A percentile compares a stretch with the other conserved stretches of the same genome.
phyloP scores from a whole-genome alignment of 2,329 filamentous ascomycete species.

The Coleophoma crateriformis region DNA sequence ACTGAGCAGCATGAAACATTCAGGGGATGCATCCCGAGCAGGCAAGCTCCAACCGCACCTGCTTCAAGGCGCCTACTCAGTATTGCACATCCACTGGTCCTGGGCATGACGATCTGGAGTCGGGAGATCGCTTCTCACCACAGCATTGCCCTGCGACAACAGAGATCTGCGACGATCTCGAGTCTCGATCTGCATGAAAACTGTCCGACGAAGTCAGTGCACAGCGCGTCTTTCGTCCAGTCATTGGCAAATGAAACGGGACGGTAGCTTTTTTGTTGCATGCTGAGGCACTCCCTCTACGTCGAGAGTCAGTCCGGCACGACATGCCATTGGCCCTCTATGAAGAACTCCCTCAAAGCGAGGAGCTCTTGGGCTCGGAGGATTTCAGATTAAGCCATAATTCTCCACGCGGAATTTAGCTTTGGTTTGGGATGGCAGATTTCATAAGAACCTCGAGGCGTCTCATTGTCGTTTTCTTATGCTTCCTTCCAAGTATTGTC shows the following conservation, averaged over 20 bases:
- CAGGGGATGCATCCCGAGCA: slow-evolving; percentile 7
- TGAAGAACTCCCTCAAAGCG: slow-evolving; percentile 7
- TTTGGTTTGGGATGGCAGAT: not conserved
- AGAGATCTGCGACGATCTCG: not conserved
- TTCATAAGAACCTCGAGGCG: not conserved
- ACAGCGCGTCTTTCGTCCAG: slow-evolving; percentile 11
- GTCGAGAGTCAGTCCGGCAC: slow-evolving; percentile 10
- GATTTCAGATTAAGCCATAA: not conserved
- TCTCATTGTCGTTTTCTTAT: not conserved
- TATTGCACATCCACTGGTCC: slow-evolving; percentile 13
- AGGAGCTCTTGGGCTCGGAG: no score
- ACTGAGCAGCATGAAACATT: slow-evolving; percentile 15
- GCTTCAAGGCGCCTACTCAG: slow-evolving; percentile 13
- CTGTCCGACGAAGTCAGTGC: slow-evolving; percentile 10
- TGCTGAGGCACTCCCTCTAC: slow-evolving; percentile 8
- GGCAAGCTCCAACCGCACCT: not conserved
- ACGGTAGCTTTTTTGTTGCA: slow-evolving; percentile 5
- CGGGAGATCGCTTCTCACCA: not conserved
- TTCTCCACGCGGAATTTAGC: not conserved
- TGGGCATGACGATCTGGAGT: not conserved
- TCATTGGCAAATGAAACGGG: slow-evolving; percentile 11
- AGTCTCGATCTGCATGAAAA: not conserved
- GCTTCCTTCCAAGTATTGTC: slow-evolving; percentile 1
- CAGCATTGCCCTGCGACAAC: not conserved
- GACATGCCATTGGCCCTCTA: slow-evolving; percentile 10